phyloP scores from a whole-genome alignment of 352 stramenopile genomes.

The Pythium scleroteichum region DNA sequence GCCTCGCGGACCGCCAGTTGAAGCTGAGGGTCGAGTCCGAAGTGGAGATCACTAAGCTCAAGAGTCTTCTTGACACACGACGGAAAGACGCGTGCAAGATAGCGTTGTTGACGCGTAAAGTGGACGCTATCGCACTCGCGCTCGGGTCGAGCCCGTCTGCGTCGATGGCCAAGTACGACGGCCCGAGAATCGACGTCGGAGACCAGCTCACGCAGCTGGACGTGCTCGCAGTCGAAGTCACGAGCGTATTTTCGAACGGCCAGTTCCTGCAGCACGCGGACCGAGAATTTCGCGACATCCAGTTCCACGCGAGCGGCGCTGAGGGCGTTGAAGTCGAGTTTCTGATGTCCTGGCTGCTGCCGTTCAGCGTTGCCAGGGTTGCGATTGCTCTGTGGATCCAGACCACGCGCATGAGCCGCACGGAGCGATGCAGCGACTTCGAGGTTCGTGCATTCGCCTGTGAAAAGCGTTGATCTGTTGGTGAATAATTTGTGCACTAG shows the following conservation, averaged over 20 bases:
- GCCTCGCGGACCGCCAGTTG: no score
- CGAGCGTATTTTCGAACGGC: neutral
- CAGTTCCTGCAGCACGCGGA: no score
- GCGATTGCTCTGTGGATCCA: slow-evolving; percentile 2
- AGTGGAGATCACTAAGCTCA: neutral
- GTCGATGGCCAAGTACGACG: neutral
- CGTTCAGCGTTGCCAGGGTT: neutral
- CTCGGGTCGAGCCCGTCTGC: neutral
- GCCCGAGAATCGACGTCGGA: neutral
- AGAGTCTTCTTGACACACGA: no score
- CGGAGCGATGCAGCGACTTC: neutral
- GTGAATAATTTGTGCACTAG: no score
- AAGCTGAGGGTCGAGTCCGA: neutral
- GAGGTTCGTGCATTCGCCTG: neutral
- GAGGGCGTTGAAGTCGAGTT: neutral
- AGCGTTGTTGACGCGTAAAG: neutral
- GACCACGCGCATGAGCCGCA: neutral
- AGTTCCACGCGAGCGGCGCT: neutral
- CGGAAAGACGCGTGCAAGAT: no score
- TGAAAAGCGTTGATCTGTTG: no score
- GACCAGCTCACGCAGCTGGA: neutral
- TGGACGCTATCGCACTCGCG: neutral
- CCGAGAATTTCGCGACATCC: neutral
- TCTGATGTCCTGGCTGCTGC: slow-evolving; percentile 2
- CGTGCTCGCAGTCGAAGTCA: neutral